Conservation (phyloP, 306 rosid species). For the Geum urbanum region DNA sequence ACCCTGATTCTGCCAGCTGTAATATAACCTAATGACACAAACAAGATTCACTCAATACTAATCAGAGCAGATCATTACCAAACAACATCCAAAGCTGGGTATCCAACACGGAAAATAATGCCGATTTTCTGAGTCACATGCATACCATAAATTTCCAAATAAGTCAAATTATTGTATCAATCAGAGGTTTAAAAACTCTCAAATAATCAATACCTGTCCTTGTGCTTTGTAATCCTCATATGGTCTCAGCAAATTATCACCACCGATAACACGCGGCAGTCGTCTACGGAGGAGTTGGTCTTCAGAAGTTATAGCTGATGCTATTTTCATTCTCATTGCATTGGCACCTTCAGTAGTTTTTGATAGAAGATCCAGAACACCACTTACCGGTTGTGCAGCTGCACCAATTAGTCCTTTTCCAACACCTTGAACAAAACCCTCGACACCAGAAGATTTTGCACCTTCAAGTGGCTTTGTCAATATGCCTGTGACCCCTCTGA, state of each 20-base stretch:
- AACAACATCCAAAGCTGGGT: constrained; percentile 12
- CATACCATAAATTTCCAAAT: background rate
- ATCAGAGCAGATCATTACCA: constrained; percentile 11
- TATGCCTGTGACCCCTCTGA: constrained; percentile 98
- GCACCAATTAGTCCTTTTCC: constrained; percentile 98
- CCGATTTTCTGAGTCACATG: background rate
- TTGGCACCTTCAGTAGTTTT: constrained; percentile 99
- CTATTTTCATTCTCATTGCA: constrained; percentile 97
- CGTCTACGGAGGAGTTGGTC: constrained; percentile 96
- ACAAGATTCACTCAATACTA: constrained; percentile 12
- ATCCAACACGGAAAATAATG: background rate
- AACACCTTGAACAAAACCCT: constrained; percentile 99
- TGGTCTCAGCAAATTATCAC: constrained; percentile 83
- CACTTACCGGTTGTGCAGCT: constrained; percentile 98
- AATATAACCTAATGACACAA: constrained; percentile 68
- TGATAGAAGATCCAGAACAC: constrained; percentile 92
- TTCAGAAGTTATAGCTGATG: constrained; percentile 91
- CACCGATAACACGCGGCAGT: constrained; percentile 85
- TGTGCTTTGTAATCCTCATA: constrained; percentile 83
- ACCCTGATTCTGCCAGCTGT: constrained; percentile 97
- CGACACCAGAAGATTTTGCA: constrained; percentile 92
- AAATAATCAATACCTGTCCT: constrained; percentile 76
- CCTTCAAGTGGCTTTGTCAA: constrained; percentile 98
- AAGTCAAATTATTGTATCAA: background rate
- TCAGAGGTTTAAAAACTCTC: constrained; percentile 15